Evolutionary conservation across 2,329 filamentous ascomycete genomes (phyloP).

Genomic region (Sarocladiaceae sp.): DNA sequence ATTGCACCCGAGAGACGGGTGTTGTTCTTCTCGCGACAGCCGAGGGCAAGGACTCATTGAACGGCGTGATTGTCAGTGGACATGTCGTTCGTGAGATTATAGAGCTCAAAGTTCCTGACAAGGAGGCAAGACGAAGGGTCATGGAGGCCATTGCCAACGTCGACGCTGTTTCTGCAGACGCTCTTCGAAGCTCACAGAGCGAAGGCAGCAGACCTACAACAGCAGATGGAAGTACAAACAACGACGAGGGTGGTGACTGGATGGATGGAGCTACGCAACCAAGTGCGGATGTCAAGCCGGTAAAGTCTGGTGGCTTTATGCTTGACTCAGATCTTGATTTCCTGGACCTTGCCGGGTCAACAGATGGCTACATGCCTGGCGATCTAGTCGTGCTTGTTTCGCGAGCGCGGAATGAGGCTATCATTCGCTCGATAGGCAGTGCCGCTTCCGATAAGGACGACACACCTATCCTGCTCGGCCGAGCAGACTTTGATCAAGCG

Average conservation of each 20-base stretch:
- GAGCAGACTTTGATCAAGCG: conserved; percentile 76
- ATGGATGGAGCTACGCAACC: conserved; percentile 63
- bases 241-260: conserved; percentile 62
- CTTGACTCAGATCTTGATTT: conserved; percentile 80
- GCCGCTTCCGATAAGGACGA: conserved; percentile 43
- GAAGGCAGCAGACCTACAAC: conserved; percentile 53
- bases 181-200: conserved; percentile 24
- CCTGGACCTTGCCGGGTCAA: conserved; percentile 86
- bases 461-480: conserved; percentile 57
- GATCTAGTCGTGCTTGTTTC: conserved; percentile 84
- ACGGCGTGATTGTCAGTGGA: conserved; percentile 84
- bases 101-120: conserved; percentile 84
- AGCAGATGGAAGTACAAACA: conserved; percentile 46
- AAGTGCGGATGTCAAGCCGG: conserved; percentile 34
- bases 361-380: conserved; percentile 97
- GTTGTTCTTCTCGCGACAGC: conserved; percentile 88
- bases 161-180: conserved; percentile 37
- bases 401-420: conserved; percentile 83
- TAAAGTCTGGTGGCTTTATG: conserved; percentile 58
- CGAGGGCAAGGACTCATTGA: conserved; percentile 86
- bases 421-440: conserved; percentile 71
- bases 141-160: conserved; percentile 72
- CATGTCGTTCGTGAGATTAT: conserved; percentile 92
- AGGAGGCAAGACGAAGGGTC: conserved; percentile 79
- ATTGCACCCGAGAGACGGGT: conserved; percentile 73